phyloP scores from a whole-genome alignment of 1,284 basidiomycete species.

The Pisolithus thermaeus region DNA sequence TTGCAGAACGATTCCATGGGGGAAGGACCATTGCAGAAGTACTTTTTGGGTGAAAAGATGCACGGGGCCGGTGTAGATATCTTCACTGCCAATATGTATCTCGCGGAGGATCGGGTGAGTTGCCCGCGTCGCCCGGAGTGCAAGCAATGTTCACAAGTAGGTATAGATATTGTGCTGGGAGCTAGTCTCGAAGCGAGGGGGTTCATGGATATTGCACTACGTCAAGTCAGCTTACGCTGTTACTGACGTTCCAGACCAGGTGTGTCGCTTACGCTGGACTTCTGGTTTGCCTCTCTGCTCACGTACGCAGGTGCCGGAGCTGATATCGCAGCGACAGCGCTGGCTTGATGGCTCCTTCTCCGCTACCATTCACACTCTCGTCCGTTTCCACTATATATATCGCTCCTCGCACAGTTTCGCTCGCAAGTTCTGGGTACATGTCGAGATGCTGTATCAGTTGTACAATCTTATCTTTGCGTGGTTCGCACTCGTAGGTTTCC shows the following conservation, averaged over 20 bases:
- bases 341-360: slow-evolving; percentile 99
- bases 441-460: no score
- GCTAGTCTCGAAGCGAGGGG: slow-evolving; percentile 82
- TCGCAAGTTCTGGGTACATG: slow-evolving; percentile 90
- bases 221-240: slow-evolving; percentile 89
- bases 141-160: slow-evolving; percentile 3
- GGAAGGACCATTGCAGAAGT: no score
- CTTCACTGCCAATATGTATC: no score
- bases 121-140: not conserved
- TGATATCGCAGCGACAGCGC: slow-evolving; percentile 88
- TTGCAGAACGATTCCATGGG: no score
- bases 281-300: not conserved
- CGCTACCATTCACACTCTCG: slow-evolving; percentile 83
- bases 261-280: slow-evolving; percentile 21
- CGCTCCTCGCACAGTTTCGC: slow-evolving; percentile 79
- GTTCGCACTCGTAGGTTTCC: no score
- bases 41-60: no score
- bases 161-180: slow-evolving; percentile 87
- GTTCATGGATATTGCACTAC: slow-evolving; percentile 88
- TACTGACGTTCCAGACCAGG: slow-evolving; percentile 89
- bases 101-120: slow-evolving; percentile 81
- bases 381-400: slow-evolving; percentile 93
- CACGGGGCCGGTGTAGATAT: no score
- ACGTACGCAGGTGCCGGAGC: slow-evolving; percentile 63
- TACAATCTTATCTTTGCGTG: no score